These are phyloP conservation scores for Zychaea mexicana DNA, from an alignment of 371 early-diverging fungal genomes.

Conservation along the genomic window DNA sequence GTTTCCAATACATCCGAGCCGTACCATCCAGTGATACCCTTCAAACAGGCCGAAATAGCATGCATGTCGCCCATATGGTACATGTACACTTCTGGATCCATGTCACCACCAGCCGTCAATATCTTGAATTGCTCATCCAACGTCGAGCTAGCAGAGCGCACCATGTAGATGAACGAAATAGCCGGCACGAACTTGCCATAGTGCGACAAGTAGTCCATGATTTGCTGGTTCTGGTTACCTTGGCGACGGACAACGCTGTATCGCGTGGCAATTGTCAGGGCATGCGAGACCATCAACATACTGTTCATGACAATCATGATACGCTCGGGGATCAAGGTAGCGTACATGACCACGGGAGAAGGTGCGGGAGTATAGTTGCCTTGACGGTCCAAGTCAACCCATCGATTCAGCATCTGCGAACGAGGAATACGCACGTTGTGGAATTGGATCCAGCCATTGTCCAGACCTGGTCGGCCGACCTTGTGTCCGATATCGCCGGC, in stretches of 20 bases:
- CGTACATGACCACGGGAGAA: conserved; percentile 63
- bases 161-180: conserved; percentile 62
- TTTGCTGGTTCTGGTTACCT: conserved; percentile 62
- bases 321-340: conserved; percentile 70
- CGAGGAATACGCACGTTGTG: conserved; percentile 86
- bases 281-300: conserved; percentile 45
- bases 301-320: conserved; percentile 48
- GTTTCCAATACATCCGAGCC: conserved; percentile 61
- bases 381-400: conserved; percentile 63
- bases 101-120: conserved; percentile 40
- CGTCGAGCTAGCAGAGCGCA: conserved; percentile 15
- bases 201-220: conserved; percentile 72
- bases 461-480: conserved; percentile 80
- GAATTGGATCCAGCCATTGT: conserved; percentile 96
- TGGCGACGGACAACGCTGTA: conserved; percentile 72
- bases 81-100: conserved; percentile 49
- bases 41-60: conserved; percentile 59
- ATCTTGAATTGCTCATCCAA: conserved; percentile 32
- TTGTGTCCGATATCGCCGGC: conserved; percentile 89
- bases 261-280: conserved; percentile 67
- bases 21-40: conserved; percentile 60
- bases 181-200: conserved; percentile 60
- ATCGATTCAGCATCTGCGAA: conserved; percentile 75
- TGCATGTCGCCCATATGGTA: conserved; percentile 66
- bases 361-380: conserved; percentile 64